A percentile compares a stretch with the other conserved stretches of the same genome.
Conservation (phyloP, 2,329 filamentous ascomycete species). For the Paraconiothyrium brasiliense region DNA sequence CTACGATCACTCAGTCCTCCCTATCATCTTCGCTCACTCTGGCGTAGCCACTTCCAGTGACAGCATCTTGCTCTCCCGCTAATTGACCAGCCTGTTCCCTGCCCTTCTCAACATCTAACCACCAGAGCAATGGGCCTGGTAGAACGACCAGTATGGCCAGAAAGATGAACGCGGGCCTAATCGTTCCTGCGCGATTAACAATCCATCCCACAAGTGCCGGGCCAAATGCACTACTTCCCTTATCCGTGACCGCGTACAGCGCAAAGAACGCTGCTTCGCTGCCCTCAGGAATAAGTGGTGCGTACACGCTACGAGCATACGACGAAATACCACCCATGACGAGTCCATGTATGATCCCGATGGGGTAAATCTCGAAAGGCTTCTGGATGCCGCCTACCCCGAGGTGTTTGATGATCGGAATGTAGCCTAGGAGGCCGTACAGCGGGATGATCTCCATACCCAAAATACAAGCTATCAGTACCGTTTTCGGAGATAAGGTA, state of each 20-base stretch:
- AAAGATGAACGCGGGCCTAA: conserved; percentile 78
- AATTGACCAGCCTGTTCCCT: conserved; percentile 45
- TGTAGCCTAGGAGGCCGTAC: conserved; percentile 84
- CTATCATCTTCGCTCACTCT: conserved; percentile 27
- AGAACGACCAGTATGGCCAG: conserved; percentile 79
- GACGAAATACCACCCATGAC: conserved; percentile 87
- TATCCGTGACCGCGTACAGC: conserved; percentile 94
- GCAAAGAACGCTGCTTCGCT: conserved; percentile 95
- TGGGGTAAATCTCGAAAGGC: conserved; percentile 90
- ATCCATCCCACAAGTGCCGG: conserved; percentile 90
- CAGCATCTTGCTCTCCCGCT: conserved; percentile 29
- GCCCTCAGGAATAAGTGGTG: conserved; percentile 88
- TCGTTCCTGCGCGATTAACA: conserved; percentile 69
- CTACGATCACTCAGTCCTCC: conserved; percentile 17
- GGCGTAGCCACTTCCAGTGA: conserved; percentile 26
- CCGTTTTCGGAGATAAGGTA: conserved; percentile 77
- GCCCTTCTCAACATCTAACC: conserved; percentile 75
- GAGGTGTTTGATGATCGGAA: conserved; percentile 76
- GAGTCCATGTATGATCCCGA: conserved; percentile 86
- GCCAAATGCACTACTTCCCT: conserved; percentile 89
- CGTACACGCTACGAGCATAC: conserved; percentile 89
- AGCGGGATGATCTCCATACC: conserved; percentile 90
- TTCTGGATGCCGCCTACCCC: conserved; percentile 84
- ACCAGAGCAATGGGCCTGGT: conserved; percentile 80
- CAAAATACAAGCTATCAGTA: conserved; percentile 83